These are phyloP conservation scores for Saccharum spontaneum DNA, from an alignment of 176 grass and related monocot species.

Conservation along the genomic window DNA sequence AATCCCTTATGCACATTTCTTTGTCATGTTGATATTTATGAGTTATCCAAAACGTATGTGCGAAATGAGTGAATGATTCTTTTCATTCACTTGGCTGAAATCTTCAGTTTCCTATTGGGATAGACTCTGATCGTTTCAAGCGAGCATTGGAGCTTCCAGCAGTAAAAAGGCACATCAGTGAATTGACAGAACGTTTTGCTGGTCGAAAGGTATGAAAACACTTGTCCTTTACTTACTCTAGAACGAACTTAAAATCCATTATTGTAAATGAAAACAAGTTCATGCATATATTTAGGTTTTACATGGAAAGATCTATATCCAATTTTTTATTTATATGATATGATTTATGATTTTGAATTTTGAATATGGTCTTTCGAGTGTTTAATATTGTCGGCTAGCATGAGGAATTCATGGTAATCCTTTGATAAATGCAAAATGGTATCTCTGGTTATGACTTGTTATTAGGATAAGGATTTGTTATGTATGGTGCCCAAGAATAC, in stretches of 20 bases:
- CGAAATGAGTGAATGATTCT: conserved; percentile 38
- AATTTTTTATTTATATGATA: too few relatives aligned
- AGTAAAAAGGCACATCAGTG: conserved; percentile 79
- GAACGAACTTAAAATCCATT: neutral
- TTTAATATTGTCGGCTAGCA: too few relatives aligned
- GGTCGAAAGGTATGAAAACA: conserved; percentile 80
- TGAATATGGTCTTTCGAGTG: too few relatives aligned
- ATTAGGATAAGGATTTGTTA: neutral
- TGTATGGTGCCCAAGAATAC: neutral
- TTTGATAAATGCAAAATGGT: too few relatives aligned
- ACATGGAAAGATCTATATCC: too few relatives aligned
- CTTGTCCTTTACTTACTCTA: neutral
- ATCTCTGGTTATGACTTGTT: too few relatives aligned
- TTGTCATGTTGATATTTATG: conserved; percentile 24
- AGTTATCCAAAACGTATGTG: conserved; percentile 21
- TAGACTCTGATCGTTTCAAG: conserved; percentile 99
- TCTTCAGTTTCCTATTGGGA: conserved; percentile 99
- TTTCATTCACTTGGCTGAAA: conserved; percentile 56
- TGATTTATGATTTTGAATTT: too few relatives aligned
- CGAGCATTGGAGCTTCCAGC: conserved; percentile 74
- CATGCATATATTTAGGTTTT: too few relatives aligned
- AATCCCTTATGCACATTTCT: neutral
- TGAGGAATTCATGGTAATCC: too few relatives aligned
- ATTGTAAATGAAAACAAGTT: neutral
- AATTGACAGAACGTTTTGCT: conserved; percentile 60